These are phyloP conservation scores for Chaetomium sp. DNA, from an alignment of 2,329 filamentous ascomycete genomes.

Conservation along the genomic window DNA sequence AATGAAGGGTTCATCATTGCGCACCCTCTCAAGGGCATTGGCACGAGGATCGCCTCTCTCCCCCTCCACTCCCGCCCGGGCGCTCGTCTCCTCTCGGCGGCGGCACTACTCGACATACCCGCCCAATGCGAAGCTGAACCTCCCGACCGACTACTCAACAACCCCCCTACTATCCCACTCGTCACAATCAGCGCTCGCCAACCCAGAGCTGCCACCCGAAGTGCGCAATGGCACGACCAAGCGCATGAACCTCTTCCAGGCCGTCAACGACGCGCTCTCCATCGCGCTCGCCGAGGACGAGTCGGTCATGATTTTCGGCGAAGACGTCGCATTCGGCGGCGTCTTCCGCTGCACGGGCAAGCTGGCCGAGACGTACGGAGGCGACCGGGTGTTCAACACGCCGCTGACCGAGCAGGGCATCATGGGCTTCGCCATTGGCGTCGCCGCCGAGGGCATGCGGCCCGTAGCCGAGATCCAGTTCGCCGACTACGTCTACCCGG, in stretches of 20 bases:
- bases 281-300: constrained; percentile 83
- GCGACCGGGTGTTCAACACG: constrained; percentile 92
- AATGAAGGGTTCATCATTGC: constrained; percentile 29
- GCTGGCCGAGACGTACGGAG: constrained; percentile 82
- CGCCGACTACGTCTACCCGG: constrained; percentile 90
- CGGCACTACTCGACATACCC: constrained; percentile 61
- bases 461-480: constrained; percentile 96
- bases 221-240: constrained; percentile 72
- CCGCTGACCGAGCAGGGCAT: constrained; percentile 94
- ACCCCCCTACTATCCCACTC: constrained; percentile 81
- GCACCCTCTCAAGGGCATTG: constrained; percentile 25
- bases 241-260: constrained; percentile 90
- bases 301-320: constrained; percentile 86
- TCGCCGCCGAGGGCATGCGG: constrained; percentile 87
- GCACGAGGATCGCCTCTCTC: constrained; percentile 17
- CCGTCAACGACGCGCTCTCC: constrained; percentile 86
- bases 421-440: constrained; percentile 88
- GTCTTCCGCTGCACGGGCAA: constrained; percentile 96
- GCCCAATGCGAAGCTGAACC: constrained; percentile 70
- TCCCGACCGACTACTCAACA: constrained; percentile 82
- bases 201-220: constrained; percentile 69
- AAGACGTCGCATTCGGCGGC: constrained; percentile 95
- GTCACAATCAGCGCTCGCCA: constrained; percentile 68
- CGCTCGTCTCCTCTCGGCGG: constrained; percentile 20
- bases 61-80: constrained; percentile 14